Evolutionary conservation across 139 green algal species (phyloP).

Genomic region (Volvox africanus): DNA sequence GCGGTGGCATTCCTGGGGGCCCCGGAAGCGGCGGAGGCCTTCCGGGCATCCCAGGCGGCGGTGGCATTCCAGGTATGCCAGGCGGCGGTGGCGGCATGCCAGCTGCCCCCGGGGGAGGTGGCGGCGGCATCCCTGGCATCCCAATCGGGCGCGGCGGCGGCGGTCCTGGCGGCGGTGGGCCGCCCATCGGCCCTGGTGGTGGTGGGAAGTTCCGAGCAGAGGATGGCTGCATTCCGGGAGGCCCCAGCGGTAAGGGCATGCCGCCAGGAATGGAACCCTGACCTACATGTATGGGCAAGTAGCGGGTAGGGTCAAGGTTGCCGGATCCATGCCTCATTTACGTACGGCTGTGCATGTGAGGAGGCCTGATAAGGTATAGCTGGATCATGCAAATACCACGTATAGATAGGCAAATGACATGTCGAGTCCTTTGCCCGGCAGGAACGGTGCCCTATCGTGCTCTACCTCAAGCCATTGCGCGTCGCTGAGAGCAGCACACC

Average conservation of each 20-base stretch:
- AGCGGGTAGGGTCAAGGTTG: no score
- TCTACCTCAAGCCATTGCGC: no score
- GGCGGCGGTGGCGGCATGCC: not conserved
- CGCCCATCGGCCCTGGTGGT: not conserved
- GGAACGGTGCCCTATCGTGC: no score
- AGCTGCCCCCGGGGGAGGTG: not conserved
- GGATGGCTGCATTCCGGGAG: not conserved
- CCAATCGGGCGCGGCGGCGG: not conserved
- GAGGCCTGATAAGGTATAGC: no score
- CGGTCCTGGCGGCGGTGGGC: not conserved
- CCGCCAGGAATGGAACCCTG: not conserved
- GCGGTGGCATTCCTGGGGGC: not conserved
- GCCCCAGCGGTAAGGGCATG: not conserved
- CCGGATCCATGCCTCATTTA: no score
- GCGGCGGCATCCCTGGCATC: slow-evolving; percentile 21
- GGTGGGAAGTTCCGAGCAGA: not conserved
- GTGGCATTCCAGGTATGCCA: not conserved
- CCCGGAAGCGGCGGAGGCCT: slow-evolving; percentile 2
- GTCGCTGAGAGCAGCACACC: not conserved
- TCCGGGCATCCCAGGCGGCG: not conserved
- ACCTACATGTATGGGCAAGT: not conserved
- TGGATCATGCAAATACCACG: no score
- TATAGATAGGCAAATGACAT: no score
- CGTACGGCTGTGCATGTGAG: no score
- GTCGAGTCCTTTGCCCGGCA: no score